Base-by-base conservation (phyloP, 768 basidiomycete species). In the Cystoderma amianthinum region DNA sequence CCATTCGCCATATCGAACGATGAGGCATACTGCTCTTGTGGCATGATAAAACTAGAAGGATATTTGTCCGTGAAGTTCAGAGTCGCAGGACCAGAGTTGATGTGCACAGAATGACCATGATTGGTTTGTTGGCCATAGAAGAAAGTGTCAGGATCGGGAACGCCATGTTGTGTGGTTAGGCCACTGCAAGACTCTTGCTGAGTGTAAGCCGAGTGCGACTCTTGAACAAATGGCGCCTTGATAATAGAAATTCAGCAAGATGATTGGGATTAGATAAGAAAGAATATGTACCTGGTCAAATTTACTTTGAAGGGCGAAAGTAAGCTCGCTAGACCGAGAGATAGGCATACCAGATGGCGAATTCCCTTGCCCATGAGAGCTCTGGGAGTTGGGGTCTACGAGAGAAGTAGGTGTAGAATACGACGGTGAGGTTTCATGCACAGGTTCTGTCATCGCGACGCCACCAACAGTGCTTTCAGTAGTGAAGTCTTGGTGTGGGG, bases 391-490 rank as follows among this genome's bases (percentile, higher is more conserved):
- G 39, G 72, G 64, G 1, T 70, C 69, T 17, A 69, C 56, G 3
- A 71, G 72, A 16, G 71, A 70, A 1, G 66, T 51, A 12, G 71
- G 71, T 0, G 71, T 72, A 24, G 69, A 51, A n/a, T 7, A 28
- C n/a, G 7, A n/a, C n/a, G 25, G 25, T 28, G 25, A n/a, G 7
- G 25, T 7, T 7, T 28, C 25, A 7, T 28, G 7, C 7, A 7
- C n/a, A 28, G 25, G 25, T n/a, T n/a, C n/a, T 7, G 25, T 28
- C 7, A 28, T 28, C 25, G 25, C 25, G 25, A 28, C n/a, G n/a
- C n/a, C n/a, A n/a, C n/a, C 25, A n/a, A n/a, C n/a, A 28, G 7
- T 28, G 7, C 25, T 28, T n/a, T 28, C 25, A 7, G 25, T n/a
- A 28, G 7, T n/a, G n/a, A 28, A 55, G 16, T 60, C 57, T 38